A percentile compares a stretch with the other conserved stretches of the same genome.
Evolutionary conservation across 306 rosid species (phyloP).

Genomic region (Astragalus glycyphyllos): DNA sequence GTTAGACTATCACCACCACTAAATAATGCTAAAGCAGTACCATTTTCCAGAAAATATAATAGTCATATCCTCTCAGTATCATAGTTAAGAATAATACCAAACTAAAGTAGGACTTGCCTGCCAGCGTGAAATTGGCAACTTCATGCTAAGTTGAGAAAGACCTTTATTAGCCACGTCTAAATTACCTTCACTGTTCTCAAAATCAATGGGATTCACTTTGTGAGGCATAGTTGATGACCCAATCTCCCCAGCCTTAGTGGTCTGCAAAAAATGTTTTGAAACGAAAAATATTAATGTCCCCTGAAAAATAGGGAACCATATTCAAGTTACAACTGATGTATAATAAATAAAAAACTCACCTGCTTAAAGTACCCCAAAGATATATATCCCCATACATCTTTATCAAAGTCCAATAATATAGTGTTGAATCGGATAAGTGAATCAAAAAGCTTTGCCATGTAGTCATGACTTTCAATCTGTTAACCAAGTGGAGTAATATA

Average conservation of each 20-base stretch:
- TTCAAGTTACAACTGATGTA: constrained; percentile 4
- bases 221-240: constrained; percentile 97
- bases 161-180: constrained; percentile 82
- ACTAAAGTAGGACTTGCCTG: constrained; percentile 60
- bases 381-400: constrained; percentile 90
- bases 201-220: constrained; percentile 96
- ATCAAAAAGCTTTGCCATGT: constrained; percentile 85
- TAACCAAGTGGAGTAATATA: constrained; percentile 34
- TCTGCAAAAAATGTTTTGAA: constrained; percentile 40
- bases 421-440: constrained; percentile 72
- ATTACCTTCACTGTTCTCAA: constrained; percentile 95
- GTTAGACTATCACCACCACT: constrained; percentile 14
- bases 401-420: constrained; percentile 76
- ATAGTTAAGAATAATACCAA: constrained; percentile 30
- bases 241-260: constrained; percentile 78
- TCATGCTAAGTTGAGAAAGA: constrained; percentile 75
- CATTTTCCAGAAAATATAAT: constrained; percentile 24
- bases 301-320: background rate
- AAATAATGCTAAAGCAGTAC: constrained; percentile 13
- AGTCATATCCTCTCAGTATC: constrained; percentile 1
- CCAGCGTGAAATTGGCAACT: constrained; percentile 89
- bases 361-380: constrained; percentile 92
- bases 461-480: constrained; percentile 96
- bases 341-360: constrained; percentile 47
- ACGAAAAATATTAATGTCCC: constrained; percentile 2